These are phyloP conservation scores for Lachnellula suecica DNA, from an alignment of 2,329 filamentous ascomycete genomes.

Conservation along the genomic window DNA sequence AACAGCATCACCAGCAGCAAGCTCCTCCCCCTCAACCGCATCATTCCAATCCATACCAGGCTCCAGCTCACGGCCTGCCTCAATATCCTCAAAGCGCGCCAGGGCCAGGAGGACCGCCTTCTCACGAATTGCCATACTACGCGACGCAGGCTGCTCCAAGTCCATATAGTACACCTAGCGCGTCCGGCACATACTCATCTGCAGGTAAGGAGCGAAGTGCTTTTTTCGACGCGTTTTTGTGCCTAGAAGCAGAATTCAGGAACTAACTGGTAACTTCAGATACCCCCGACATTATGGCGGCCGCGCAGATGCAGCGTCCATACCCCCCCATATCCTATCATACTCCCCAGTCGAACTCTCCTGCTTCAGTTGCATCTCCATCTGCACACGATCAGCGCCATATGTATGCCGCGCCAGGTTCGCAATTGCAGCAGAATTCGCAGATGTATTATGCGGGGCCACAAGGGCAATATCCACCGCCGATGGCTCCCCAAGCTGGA, in stretches of 20 bases:
- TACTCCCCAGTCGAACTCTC: slow-evolving; percentile 92
- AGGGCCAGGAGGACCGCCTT: slow-evolving; percentile 58
- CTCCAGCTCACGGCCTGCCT: slow-evolving; percentile 64
- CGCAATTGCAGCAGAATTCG: slow-evolving; percentile 77
- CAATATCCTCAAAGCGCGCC: slow-evolving; percentile 69
- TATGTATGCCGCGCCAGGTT: slow-evolving; percentile 77
- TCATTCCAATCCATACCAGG: slow-evolving; percentile 63
- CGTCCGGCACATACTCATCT: slow-evolving; percentile 81
- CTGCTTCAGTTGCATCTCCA: slow-evolving; percentile 87
- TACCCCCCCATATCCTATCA: slow-evolving; percentile 92
- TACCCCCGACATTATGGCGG: slow-evolving; percentile 67
- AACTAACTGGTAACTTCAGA: slow-evolving; percentile 39
- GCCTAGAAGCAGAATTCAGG: not conserved
- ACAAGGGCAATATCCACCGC: slow-evolving; percentile 58
- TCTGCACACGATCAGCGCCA: slow-evolving; percentile 86
- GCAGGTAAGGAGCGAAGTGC: slow-evolving; percentile 62
- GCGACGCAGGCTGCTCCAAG: slow-evolving; percentile 66
- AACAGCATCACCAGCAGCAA: slow-evolving; percentile 65
- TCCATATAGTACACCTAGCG: slow-evolving; percentile 80
- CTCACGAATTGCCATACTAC: slow-evolving; percentile 74
- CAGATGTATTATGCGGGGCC: slow-evolving; percentile 68
- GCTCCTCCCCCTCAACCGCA: slow-evolving; percentile 55
- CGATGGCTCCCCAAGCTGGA: slow-evolving; percentile 62
- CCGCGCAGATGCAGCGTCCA: slow-evolving; percentile 63
- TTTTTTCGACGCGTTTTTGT: slow-evolving; percentile 15